Evolutionary conservation across 2,329 filamentous ascomycete species (phyloP).

Genomic region (Calonectria crousiana): DNA sequence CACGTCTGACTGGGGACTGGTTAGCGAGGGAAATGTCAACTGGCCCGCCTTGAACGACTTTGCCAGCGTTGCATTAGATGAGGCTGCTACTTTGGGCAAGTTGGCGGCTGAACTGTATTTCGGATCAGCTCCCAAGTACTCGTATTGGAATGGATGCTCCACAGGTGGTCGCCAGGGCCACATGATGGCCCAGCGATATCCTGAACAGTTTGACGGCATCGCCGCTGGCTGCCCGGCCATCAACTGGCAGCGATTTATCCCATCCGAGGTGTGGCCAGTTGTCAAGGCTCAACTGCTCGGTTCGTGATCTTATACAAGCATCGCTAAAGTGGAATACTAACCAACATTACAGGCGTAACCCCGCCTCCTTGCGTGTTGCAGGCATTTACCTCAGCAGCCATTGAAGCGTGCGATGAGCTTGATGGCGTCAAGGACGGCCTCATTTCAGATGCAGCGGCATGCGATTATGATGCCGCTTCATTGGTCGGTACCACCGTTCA

Average conservation of each 20-base stretch:
- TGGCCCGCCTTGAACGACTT: conserved; percentile 43
- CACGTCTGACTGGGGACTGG: conserved; percentile 31
- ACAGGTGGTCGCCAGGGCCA: conserved; percentile 69
- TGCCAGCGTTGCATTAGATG: conserved; percentile 42
- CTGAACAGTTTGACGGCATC: conserved; percentile 66
- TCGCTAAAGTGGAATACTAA: background rate
- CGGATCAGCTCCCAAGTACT: conserved; percentile 49
- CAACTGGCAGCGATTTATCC: conserved; percentile 49
- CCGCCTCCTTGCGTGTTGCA: conserved; percentile 50
- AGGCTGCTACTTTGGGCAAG: conserved; percentile 56
- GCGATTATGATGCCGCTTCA: conserved; percentile 36
- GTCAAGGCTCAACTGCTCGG: conserved; percentile 38
- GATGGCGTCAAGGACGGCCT: conserved; percentile 43
- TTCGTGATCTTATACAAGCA: background rate
- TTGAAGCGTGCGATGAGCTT: conserved; percentile 45
- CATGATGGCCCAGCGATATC: conserved; percentile 63
- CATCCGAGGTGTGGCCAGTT: conserved; percentile 35
- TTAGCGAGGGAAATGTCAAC: conserved; percentile 38
- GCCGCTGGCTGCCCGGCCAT: conserved; percentile 60
- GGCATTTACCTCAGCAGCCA: conserved; percentile 49
- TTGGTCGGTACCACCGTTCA: conserved; percentile 29
- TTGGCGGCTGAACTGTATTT: conserved; percentile 56
- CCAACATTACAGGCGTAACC: conserved; percentile 34
- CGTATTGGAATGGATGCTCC: conserved; percentile 66
- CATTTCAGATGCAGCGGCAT: conserved; percentile 31